phyloP scores from a whole-genome alignment of 345 rosid species.

The Excoecaria cochinchinensis region DNA sequence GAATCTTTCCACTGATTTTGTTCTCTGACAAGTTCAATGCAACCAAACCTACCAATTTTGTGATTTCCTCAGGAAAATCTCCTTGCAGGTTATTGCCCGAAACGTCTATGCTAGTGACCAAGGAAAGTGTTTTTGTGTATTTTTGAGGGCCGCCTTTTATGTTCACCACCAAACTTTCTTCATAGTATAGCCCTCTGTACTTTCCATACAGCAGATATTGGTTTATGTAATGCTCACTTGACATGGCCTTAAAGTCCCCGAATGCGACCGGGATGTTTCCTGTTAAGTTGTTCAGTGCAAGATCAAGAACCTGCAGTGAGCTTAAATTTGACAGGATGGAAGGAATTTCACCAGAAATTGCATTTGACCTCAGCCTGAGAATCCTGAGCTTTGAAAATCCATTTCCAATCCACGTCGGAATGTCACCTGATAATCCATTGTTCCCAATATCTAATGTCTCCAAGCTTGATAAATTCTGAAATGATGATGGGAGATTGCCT shows the following conservation, averaged over 20 bases:
- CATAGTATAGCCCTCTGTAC: slow-evolving; percentile 29
- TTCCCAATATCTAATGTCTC: slow-evolving; percentile 41
- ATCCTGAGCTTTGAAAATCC: slow-evolving; percentile 11
- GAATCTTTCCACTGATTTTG: slow-evolving; percentile 31
- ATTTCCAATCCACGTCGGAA: slow-evolving; percentile 37
- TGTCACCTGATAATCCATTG: slow-evolving; percentile 32
- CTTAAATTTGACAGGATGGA: slow-evolving; percentile 15
- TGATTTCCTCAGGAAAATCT: slow-evolving; percentile 34
- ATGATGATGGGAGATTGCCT: slow-evolving; percentile 21
- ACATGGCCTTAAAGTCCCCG: slow-evolving; percentile 43
- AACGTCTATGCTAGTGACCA: slow-evolving; percentile 46
- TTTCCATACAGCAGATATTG: slow-evolving; percentile 34
- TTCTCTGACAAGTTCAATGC: slow-evolving; percentile 43
- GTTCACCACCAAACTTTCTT: slow-evolving; percentile 37
- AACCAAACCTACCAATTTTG: slow-evolving; percentile 35
- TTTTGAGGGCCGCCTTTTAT: slow-evolving; percentile 25
- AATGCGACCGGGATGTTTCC: slow-evolving; percentile 39
- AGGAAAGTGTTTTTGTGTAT: slow-evolving; percentile 47
- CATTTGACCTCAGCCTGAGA: slow-evolving; percentile 21
- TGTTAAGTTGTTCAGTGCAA: slow-evolving; percentile 41
- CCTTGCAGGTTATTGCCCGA: slow-evolving; percentile 40
- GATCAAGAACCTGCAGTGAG: slow-evolving; percentile 45
- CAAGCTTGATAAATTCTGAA: slow-evolving; percentile 33
- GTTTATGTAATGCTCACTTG: slow-evolving; percentile 22
- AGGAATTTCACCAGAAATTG: slow-evolving; percentile 23